Evolutionary conservation across 805 yeast genomes (phyloP).

Genomic region (Candida tibetensis): DNA sequence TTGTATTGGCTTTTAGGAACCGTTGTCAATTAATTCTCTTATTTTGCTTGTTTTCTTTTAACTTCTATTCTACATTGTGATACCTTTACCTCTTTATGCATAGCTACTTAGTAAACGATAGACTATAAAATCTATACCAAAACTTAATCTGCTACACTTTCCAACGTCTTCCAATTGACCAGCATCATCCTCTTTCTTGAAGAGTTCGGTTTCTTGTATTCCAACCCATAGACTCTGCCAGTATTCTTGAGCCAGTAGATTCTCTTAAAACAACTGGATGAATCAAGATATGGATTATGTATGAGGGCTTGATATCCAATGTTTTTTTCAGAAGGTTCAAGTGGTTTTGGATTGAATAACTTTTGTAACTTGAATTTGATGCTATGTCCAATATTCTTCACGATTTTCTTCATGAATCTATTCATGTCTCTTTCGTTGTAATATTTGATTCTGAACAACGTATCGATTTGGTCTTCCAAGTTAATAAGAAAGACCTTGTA

Average conservation of each 20-base stretch:
- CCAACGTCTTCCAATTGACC: constrained; percentile 10
- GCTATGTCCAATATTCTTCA: constrained; percentile 25
- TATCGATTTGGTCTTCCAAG: constrained; percentile 37
- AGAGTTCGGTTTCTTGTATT: constrained; percentile 2
- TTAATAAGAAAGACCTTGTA: constrained; percentile 37
- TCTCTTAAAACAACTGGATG: constrained; percentile 25
- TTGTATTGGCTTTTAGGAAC: too few relatives aligned
- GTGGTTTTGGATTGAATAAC: constrained; percentile 13
- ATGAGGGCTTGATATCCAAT: constrained; percentile 24
- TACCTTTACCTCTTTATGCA: too few relatives aligned
- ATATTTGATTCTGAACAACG: constrained; percentile 35
- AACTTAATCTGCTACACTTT: constrained; percentile 3
- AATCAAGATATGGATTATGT: constrained; percentile 22
- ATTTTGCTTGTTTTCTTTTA: too few relatives aligned
- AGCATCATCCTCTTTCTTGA: constrained; percentile 1
- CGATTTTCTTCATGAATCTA: constrained; percentile 25
- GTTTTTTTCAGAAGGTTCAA: neutral
- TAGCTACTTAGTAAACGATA: too few relatives aligned
- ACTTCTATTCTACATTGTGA: too few relatives aligned
- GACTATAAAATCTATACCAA: too few relatives aligned
- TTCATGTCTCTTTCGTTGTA: constrained; percentile 25
- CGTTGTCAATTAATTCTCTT: too few relatives aligned
- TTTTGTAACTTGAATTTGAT: constrained; percentile 28
- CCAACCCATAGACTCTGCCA: constrained; percentile 1
- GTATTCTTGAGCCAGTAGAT: constrained; percentile 27